Evolutionary conservation across 192 early-diverging fungal species (phyloP).

Genomic region (Chytriomyces confervae): DNA sequence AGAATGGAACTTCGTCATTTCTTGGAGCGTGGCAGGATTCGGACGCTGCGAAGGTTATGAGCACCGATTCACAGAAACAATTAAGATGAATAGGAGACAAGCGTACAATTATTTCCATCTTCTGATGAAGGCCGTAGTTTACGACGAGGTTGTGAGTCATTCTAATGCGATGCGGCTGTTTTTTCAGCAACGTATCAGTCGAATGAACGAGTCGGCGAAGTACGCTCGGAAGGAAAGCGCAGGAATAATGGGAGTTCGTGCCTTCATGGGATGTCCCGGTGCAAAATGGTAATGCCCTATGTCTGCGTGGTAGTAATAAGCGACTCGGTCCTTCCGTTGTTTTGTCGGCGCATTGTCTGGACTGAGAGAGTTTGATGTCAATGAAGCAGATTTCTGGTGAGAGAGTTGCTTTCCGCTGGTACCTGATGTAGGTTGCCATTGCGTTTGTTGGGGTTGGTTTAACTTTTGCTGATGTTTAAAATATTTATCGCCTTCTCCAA

Average conservation of each 20-base stretch:
- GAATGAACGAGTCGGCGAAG: slow-evolving; percentile 2
- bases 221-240: not conserved
- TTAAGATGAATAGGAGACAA: not conserved
- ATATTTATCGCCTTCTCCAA: no score
- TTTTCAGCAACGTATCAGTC: slow-evolving; percentile 37
- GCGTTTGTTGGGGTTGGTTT: no score
- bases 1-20: slow-evolving; percentile 93
- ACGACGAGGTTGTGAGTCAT: slow-evolving; percentile 94
- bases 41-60: slow-evolving; percentile 65
- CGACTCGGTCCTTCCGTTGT: slow-evolving; percentile 41
- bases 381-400: no score
- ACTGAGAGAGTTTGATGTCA: no score
- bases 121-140: slow-evolving; percentile 89
- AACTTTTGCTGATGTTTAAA: no score
- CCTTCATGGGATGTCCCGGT: slow-evolving; percentile 65
- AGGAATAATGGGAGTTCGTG: not conserved
- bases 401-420: no score
- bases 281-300: slow-evolving; percentile 63
- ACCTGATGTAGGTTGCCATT: no score
- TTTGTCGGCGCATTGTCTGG: slow-evolving; percentile 15
- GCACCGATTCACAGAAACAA: not conserved
- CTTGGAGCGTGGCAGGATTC: slow-evolving; percentile 81
- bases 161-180: slow-evolving; percentile 92
- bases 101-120: slow-evolving; percentile 71
- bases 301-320: slow-evolving; percentile 60